Evolutionary conservation across 768 basidiomycete species (phyloP).

Genomic region (Tylopilus sp.): DNA sequence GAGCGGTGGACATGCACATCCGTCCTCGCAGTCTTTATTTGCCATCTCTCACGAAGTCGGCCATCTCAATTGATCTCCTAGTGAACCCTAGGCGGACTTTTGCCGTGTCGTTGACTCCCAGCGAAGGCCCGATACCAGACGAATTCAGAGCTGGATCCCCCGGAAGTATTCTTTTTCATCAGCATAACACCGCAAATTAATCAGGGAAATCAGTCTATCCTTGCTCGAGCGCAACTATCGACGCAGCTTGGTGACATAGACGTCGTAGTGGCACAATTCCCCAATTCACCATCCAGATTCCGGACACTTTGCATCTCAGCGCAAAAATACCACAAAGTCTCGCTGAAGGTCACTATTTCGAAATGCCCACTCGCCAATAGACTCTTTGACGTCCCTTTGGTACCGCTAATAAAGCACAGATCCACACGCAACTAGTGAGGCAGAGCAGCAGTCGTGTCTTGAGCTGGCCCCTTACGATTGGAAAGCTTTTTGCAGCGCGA

Average conservation of each 20-base stretch:
- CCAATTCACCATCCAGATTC: neutral
- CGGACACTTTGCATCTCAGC: neutral
- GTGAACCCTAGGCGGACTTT: slow-evolving; percentile 17
- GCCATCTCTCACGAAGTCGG: neutral
- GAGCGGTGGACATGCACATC: slow-evolving; percentile 16
- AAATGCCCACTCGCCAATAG: slow-evolving; percentile 13
- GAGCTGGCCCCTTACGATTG: slow-evolving; percentile 13
- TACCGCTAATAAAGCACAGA: neutral
- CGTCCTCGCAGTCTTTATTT: slow-evolving; percentile 6
- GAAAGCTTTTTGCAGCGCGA: slow-evolving; percentile 19
- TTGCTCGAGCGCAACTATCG: neutral
- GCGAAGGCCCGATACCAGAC: neutral
- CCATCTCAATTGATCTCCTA: slow-evolving; percentile 8
- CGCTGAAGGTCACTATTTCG: slow-evolving; percentile 14
- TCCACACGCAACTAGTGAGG: slow-evolving; percentile 1
- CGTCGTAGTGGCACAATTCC: slow-evolving; percentile 1
- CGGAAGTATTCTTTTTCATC: slow-evolving; percentile 7
- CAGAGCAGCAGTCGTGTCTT: slow-evolving; percentile 8
- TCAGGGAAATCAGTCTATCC: slow-evolving; percentile 17
- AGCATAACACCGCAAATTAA: neutral
- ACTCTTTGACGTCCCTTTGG: slow-evolving; percentile 5
- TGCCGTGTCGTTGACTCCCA: slow-evolving; percentile 7
- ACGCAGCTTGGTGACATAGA: slow-evolving; percentile 1
- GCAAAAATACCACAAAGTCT: neutral
- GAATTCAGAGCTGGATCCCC: slow-evolving; percentile 2